Evolutionary conservation across 2,329 filamentous ascomycete genomes (phyloP).

Genomic region (Cytospora schulzeri): DNA sequence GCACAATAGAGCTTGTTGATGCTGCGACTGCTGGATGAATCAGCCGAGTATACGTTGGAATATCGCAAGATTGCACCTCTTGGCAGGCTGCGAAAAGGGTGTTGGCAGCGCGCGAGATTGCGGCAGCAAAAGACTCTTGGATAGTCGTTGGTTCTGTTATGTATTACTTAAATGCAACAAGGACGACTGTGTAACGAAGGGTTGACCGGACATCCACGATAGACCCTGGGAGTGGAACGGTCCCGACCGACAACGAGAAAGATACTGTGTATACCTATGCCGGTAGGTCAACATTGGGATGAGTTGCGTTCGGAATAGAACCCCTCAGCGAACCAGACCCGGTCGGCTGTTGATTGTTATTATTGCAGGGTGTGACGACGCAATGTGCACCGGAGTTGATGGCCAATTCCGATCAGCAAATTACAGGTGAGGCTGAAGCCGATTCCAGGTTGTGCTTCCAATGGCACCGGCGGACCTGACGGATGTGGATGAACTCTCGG

Average conservation of each 20-base stretch:
- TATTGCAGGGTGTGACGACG: conserved; percentile 1
- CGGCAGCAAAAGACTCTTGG: conserved; percentile 5
- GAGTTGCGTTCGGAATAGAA: background rate
- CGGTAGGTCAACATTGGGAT: background rate
- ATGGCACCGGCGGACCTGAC: background rate
- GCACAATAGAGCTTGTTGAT: background rate
- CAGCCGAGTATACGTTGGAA: background rate
- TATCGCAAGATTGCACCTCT: conserved; percentile 1
- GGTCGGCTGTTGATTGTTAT: background rate
- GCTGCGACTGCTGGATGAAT: too few relatives aligned
- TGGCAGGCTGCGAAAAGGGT: background rate
- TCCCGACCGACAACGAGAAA: background rate
- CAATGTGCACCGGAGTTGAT: background rate
- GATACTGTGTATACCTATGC: background rate
- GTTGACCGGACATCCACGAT: background rate
- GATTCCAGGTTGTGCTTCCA: background rate
- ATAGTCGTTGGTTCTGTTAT: conserved; percentile 7
- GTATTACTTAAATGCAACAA: conserved; percentile 4
- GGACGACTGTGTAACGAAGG: conserved; percentile 3
- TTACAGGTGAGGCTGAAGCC: background rate
- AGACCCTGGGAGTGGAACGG: background rate
- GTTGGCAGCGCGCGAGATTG: conserved; percentile 4
- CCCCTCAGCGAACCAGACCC: background rate
- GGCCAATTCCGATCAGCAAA: background rate
- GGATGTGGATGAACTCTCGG: background rate